Evolutionary conservation across 1,139 yeast genomes (phyloP).

Genomic region (Lodderomyces pseudojiufengensis): DNA sequence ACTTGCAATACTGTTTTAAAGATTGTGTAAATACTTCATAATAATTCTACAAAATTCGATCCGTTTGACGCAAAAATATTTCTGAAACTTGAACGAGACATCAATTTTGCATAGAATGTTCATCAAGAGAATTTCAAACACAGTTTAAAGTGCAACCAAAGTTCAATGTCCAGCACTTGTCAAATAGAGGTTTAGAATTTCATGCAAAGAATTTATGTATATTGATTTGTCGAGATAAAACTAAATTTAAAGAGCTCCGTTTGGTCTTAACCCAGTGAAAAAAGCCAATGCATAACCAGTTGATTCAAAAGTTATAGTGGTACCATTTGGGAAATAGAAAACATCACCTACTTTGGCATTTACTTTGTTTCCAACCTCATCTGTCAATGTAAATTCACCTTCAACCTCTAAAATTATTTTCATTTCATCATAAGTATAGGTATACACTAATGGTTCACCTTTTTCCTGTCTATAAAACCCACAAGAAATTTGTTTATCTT

Average conservation of each 20-base stretch:
- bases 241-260: slow-evolving; percentile 21
- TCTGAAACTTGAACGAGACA: no score
- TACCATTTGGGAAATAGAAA: slow-evolving; percentile 63
- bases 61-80: background rate
- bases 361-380: slow-evolving; percentile 59
- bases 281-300: slow-evolving; percentile 64
- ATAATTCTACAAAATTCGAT: slow-evolving; percentile 3
- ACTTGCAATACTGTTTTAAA: background rate
- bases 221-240: no score
- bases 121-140: no score
- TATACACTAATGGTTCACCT: slow-evolving; percentile 64
- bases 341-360: slow-evolving; percentile 62
- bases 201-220: no score
- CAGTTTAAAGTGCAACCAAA: no score
- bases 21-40: slow-evolving; percentile 1
- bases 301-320: slow-evolving; percentile 63
- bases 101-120: no score
- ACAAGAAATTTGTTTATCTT: slow-evolving; percentile 55
- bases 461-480: slow-evolving; percentile 67
- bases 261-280: slow-evolving; percentile 62
- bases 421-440: slow-evolving; percentile 67
- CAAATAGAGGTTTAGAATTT: no score
- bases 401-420: slow-evolving; percentile 62
- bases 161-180: no score
- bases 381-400: slow-evolving; percentile 59